Conservation (phyloP, 1,139 yeast species). For the Protomyces pachydermus region DNA sequence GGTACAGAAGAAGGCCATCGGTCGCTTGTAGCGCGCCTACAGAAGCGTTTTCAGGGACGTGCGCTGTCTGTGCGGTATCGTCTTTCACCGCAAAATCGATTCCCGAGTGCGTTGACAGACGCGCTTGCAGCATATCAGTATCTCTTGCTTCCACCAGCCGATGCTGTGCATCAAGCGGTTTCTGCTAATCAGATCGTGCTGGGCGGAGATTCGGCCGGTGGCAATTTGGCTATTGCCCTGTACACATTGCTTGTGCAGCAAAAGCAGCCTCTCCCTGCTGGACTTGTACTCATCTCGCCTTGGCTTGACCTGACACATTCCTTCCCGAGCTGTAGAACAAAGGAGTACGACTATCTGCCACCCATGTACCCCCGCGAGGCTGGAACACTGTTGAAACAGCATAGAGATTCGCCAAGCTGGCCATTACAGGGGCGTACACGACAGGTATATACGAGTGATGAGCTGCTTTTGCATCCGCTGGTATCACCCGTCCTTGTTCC, state of each 20-base stretch:
- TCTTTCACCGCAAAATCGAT: slow-evolving; percentile 12
- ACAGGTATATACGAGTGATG: slow-evolving; percentile 15
- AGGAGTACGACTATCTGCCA: slow-evolving; percentile 32
- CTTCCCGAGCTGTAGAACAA: slow-evolving; percentile 29
- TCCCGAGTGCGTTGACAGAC: slow-evolving; percentile 31
- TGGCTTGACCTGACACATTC: slow-evolving; percentile 32
- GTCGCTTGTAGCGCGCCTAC: slow-evolving; percentile 12
- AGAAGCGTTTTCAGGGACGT: slow-evolving; percentile 5
- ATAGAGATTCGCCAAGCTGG: slow-evolving; percentile 16
- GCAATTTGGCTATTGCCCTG: slow-evolving; percentile 38
- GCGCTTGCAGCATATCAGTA: slow-evolving; percentile 30
- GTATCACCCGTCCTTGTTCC: slow-evolving; percentile 20
- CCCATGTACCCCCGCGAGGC: background rate
- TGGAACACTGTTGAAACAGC: background rate
- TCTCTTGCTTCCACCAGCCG: slow-evolving; percentile 26
- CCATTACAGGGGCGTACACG: slow-evolving; percentile 4
- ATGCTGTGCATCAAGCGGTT: slow-evolving; percentile 18
- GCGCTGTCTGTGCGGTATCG: slow-evolving; percentile 23
- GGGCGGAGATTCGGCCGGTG: slow-evolving; percentile 31
- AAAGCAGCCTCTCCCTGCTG: slow-evolving; percentile 30
- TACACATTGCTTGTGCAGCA: slow-evolving; percentile 9
- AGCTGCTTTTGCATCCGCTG: slow-evolving; percentile 20
- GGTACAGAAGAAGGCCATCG: slow-evolving; percentile 26
- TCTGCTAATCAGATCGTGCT: slow-evolving; percentile 14
- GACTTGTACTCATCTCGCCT: slow-evolving; percentile 30